These are phyloP conservation scores for Phaseolus lunatus DNA, from an alignment of 306 rosid genomes.

Conservation along the genomic window DNA sequence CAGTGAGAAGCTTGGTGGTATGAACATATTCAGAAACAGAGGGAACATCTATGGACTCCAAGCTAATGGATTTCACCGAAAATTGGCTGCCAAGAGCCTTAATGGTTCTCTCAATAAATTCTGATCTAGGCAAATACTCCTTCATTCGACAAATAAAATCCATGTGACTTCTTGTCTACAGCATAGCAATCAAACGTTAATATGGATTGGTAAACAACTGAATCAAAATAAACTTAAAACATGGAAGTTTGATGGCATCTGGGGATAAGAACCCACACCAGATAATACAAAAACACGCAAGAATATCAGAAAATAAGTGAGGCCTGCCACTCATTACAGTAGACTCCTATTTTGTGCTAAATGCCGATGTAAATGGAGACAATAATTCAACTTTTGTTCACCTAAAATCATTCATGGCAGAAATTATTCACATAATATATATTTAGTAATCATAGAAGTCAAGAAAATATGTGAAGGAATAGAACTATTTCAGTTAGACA, in stretches of 20 bases:
- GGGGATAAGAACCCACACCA: not conserved
- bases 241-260: not conserved
- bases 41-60: slow-evolving; percentile 47
- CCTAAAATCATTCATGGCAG: not conserved
- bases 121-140: slow-evolving; percentile 72
- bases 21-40: slow-evolving; percentile 60
- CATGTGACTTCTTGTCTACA: slow-evolving; percentile 71
- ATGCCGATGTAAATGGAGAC: not conserved
- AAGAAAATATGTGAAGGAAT: not conserved
- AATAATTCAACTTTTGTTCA: not conserved
- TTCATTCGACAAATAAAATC: slow-evolving; percentile 86
- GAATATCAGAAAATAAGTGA: not conserved
- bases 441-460: not conserved
- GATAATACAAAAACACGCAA: not conserved
- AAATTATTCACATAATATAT: slow-evolving; percentile 24
- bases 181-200: too few relatives aligned
- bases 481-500: not conserved
- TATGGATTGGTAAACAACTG: too few relatives aligned
- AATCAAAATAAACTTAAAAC: too few relatives aligned
- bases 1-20: slow-evolving; percentile 58
- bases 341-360: slow-evolving; percentile 19
- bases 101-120: slow-evolving; percentile 66
- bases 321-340: not conserved
- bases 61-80: too few relatives aligned
- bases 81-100: slow-evolving; percentile 61